Evolutionary conservation across 2,329 filamentous ascomycete species (phyloP), one percentile per base, ranked within the genome.

Genomic region (Colletotrichum eremochloae): DNA sequence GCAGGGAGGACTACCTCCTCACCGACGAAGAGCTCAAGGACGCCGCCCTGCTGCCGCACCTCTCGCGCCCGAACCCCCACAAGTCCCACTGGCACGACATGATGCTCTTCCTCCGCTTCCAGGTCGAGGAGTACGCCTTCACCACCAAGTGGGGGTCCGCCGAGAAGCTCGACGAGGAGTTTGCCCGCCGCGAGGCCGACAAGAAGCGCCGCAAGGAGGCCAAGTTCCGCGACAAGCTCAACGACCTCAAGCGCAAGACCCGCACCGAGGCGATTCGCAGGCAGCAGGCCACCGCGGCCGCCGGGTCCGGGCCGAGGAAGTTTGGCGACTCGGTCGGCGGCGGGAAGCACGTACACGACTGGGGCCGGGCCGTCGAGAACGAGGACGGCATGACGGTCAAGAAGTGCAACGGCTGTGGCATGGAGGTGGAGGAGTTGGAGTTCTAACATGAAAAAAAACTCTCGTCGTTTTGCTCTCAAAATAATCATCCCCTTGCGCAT

Each of bases 71-170:
- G 1, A 99, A 99, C 77, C 96, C 96, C 0, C 96, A 98, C 83
- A 98, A 98, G 81, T 91, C 93, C 0, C 95, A 95, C 71, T 99
- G 95, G 94, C 95, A 98, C 81, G 94, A 97, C 85, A 99, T 99
- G 96, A 97, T 97, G 92, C 88, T 99, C 2, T 99, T 96, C 80
- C 86, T 99, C 31, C 92, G 96, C 0, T 97, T 91, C 73, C 96
- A 99, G 79, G 94, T 99, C 2, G 96, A 99, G 79, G 94, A 95
- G 68, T 98, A 98, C 79, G 96, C 96, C 0, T 92, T 98, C 77
- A 90, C 88, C 1, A 91, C 90, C 75, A 98, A 98, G 84, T 99
- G 96, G 96, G 96, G 96, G 0, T 94, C 92, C 0, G 83, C 93
- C 0, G 95, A 96, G 78, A 93, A 92, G 0, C 84, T 98, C 5